Evolutionary conservation across 345 rosid genomes (phyloP), one percentile per base, ranked within the genome.

Genomic region (Citropsis articulata): DNA sequence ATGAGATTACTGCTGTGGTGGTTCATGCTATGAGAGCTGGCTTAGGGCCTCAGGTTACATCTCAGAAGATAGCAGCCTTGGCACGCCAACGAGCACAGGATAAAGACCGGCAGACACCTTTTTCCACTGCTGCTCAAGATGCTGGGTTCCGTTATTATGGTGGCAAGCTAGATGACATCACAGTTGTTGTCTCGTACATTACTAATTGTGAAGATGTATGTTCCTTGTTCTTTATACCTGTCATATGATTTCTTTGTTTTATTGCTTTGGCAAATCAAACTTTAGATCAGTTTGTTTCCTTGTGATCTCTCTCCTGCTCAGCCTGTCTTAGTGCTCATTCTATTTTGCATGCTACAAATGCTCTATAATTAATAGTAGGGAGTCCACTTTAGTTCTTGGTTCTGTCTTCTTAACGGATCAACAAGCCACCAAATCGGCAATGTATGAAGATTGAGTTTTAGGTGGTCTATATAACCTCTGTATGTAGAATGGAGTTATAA

Each of bases 71-170:
- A 76, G 99, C 99, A 65, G 98, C 99, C 30, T 85, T 94, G 86
- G 99, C 98, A 65, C 90, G 95, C 2, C 97, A 94, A 83, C 87
- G 98, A 83, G 99, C 99, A n/a, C 92, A 84, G 81, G 98, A 91
- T 80, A 91, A 84, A 75, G 86, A 96, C 76, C 88, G 99, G 70
- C 99, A 96, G 79, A 96, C 99, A 28, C 99, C 99, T 13, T 96
- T 96, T 79, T 96, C 99, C 14, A 94, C 98, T 16, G 97, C 99
- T 36, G 99, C 99, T 0, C 99, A 96, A 78, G 95, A 96, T 82
- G 99, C 99, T 77, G 99, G 99, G 9, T 89, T 91, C 79, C 93
- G 99, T 68, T 96, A 96, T 81, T 96, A 96, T 72, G 99, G 99
- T 83, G 99, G 99, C 84, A 96, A 96, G 87, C 95, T 94, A 75